Evolutionary conservation across 2,329 filamentous ascomycete species (phyloP), one percentile per base, ranked within the genome.

Genomic region (Didymella pomorum): DNA sequence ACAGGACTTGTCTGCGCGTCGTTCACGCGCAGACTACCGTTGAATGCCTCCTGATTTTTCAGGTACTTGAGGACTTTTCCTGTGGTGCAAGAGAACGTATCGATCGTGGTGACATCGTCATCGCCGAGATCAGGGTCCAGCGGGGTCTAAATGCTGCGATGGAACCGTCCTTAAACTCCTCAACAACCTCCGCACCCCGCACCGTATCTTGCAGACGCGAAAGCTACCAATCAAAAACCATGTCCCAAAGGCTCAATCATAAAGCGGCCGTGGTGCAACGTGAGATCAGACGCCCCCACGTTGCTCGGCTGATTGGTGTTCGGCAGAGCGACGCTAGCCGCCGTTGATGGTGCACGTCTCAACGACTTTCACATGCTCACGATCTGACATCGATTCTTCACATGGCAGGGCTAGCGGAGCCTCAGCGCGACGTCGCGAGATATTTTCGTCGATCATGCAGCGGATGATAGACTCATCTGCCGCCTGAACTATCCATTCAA

Each of bases 281-380:
- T 39, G 50, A 57, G 53, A 14, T 52, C 41, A 26, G 41, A 23
- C 46, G n/a, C 41, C 56, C 55, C 50, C 62, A 64, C 62, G 62
- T 62, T 64, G 53, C 28, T 52, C 33, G 44, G 56, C 59, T 59
- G 41, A 60, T 66, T 66, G 64, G 64, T 49, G 51, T 48, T 65
- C 61, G 53, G 62, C 52, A 44, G 51, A 48, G 55, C 37, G 57
- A 65, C 58, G 62, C 64, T 63, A 62, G 64, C 62, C 60, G 56
- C 56, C 50, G 50, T 46, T 58, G 45, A 54, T 45, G 49, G 45
- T 49, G 39, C 54, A 60, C 58, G 52, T 60, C 52, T 56, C 53
- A 60, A 60, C 58, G 49, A 53, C 58, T 60, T 69, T 69, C 66
- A 69, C 66, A 69, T 69, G 66, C 64, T 61, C 58, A 26, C 37